A percentile compares a stretch with the other conserved stretches of the same genome.
Conservation (phyloP, 1,284 basidiomycete genomes). For the Sanghuangporus baumii region DNA sequence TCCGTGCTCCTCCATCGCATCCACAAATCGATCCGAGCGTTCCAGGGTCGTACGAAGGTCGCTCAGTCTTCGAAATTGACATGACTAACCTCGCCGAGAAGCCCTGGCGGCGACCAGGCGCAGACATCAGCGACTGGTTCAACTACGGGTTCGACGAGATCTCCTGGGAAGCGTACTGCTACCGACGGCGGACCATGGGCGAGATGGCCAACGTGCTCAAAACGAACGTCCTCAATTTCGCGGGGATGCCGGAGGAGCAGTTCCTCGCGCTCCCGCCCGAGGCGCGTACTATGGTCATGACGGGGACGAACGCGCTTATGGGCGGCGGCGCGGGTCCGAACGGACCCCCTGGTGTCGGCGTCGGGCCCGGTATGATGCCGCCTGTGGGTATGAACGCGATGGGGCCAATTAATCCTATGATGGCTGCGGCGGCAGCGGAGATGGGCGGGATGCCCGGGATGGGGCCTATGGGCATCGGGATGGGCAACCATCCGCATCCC, state of each 20-base stretch:
- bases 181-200: constrained; percentile 77
- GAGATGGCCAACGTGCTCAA: constrained; percentile 75
- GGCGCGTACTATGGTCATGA: constrained; percentile 78
- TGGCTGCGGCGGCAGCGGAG: constrained; percentile 30
- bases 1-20: constrained; percentile 66
- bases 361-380: constrained; percentile 48
- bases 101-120: constrained; percentile 89
- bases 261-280: constrained; percentile 68
- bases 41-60: constrained; percentile 67
- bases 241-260: constrained; percentile 78
- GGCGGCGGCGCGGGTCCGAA: constrained; percentile 31
- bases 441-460: constrained; percentile 41
- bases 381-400: constrained; percentile 33
- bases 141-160: constrained; percentile 99
- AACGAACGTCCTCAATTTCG: constrained; percentile 71
- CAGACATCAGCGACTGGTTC: constrained; percentile 96
- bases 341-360: constrained; percentile 32
- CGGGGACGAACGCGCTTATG: constrained; percentile 70
- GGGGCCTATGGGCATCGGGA: constrained; percentile 30
- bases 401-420: constrained; percentile 32
- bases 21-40: constrained; percentile 67
- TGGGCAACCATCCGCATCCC: constrained; percentile 25
- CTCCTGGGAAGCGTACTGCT: constrained; percentile 90
- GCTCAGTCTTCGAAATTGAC: constrained; percentile 88
- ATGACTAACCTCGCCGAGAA: constrained; percentile 79